Conservation (phyloP, 2,329 filamentous ascomycete species). For the Xylariaceae sp. region DNA sequence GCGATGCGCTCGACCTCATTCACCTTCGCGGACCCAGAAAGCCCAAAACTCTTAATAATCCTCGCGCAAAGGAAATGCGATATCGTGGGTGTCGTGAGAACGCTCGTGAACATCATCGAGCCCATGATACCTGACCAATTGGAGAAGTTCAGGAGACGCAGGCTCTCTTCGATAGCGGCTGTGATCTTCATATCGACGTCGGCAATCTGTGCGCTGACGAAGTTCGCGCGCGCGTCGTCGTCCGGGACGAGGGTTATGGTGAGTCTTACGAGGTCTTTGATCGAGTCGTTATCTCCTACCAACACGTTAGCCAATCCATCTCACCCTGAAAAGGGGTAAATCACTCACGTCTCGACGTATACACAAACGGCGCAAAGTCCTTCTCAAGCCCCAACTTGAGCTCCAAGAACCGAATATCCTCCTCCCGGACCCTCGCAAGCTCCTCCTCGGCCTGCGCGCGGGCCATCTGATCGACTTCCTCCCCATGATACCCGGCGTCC, state of each 20-base stretch:
- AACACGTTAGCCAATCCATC: constrained; percentile 3
- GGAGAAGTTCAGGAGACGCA: constrained; percentile 20
- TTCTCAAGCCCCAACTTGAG: constrained; percentile 22
- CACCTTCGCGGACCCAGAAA: constrained; percentile 18
- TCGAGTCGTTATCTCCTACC: constrained; percentile 17
- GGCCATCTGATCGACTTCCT: constrained; percentile 16
- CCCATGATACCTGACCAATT: constrained; percentile 21
- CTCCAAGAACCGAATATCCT: constrained; percentile 23
- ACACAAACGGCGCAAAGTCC: constrained; percentile 23
- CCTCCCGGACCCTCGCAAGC: constrained; percentile 17
- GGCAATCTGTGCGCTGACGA: constrained; percentile 23
- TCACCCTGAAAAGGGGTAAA: not conserved
- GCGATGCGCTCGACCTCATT: constrained; percentile 22
- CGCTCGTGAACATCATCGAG: constrained; percentile 17
- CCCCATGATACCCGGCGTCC: constrained; percentile 15
- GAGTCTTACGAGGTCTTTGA: constrained; percentile 22
- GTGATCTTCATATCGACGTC: constrained; percentile 22
- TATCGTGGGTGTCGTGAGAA: constrained; percentile 22
- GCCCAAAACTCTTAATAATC: constrained; percentile 26
- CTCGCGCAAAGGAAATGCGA: constrained; percentile 22
- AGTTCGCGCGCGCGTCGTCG: constrained; percentile 20
- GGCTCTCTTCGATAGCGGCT: constrained; percentile 19
- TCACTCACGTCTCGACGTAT: constrained; percentile 21
- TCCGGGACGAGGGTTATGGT: constrained; percentile 22
- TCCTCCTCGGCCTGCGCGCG: constrained; percentile 20